Conservation (phyloP, 2,329 filamentous ascomycete species). For the Fusarium piperis region DNA sequence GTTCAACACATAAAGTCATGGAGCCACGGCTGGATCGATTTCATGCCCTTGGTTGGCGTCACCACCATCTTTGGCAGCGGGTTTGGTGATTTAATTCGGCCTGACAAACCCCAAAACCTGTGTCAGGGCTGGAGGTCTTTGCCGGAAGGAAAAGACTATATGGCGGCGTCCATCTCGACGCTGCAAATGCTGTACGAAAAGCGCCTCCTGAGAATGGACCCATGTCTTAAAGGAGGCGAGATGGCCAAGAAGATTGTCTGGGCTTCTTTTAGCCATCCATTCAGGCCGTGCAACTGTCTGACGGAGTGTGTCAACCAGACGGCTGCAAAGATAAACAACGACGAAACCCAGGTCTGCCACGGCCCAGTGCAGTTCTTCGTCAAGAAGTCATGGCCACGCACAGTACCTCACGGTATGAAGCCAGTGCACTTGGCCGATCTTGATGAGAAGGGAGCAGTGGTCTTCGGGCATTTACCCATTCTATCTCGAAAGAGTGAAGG, state of each 20-base stretch:
- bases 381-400: conserved; percentile 11
- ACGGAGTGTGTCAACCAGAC: too few relatives aligned
- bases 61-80: background rate
- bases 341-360: background rate
- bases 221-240: background rate
- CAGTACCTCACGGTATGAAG: background rate
- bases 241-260: conserved; percentile 7
- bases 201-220: conserved; percentile 4
- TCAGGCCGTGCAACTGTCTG: background rate
- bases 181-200: conserved; percentile 12
- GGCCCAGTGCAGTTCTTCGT: conserved; percentile 16
- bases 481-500: background rate
- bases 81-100: conserved; percentile 6
- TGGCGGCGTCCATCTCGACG: conserved; percentile 2
- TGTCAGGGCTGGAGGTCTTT: conserved; percentile 2
- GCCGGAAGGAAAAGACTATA: background rate
- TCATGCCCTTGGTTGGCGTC: conserved; percentile 1
- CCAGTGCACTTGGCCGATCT: background rate
- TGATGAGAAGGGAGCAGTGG: background rate
- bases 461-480: background rate
- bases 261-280: background rate
- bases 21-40: conserved; percentile 9
- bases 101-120: background rate
- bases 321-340: background rate
- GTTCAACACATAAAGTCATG: conserved; percentile 2